Percentiles rank a stretch among this genome's conserved stretches.
phyloP scores from a whole-genome alignment of 2,329 filamentous ascomycete genomes.

The Trichoderma aggressivum region DNA sequence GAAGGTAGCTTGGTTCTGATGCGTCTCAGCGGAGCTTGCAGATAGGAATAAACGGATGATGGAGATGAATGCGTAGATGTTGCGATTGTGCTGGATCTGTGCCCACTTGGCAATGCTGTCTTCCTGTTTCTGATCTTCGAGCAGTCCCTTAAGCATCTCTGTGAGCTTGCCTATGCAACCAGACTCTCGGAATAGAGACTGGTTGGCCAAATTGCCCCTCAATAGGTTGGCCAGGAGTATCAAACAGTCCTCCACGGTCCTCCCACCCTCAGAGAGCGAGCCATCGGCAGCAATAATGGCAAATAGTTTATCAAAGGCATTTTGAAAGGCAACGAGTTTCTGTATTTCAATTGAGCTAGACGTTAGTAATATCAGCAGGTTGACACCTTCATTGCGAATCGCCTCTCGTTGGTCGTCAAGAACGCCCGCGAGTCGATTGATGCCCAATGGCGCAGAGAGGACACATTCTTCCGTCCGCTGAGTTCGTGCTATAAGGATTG shows the following conservation, averaged over 20 bases:
- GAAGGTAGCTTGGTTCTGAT: slow-evolving; percentile 80
- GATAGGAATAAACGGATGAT: slow-evolving; percentile 84
- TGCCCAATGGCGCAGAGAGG: slow-evolving; percentile 81
- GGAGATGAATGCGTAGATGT: slow-evolving; percentile 83
- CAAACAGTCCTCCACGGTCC: slow-evolving; percentile 87
- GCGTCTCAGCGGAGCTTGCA: slow-evolving; percentile 73
- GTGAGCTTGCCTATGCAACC: slow-evolving; percentile 73
- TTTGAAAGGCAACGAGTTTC: slow-evolving; percentile 93
- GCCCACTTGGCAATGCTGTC: slow-evolving; percentile 69
- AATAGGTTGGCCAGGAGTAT: slow-evolving; percentile 88
- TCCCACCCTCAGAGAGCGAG: slow-evolving; percentile 74
- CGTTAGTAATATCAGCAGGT: slow-evolving; percentile 84
- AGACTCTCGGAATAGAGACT: slow-evolving; percentile 88
- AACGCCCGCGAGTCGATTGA: slow-evolving; percentile 77
- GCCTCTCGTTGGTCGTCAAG: slow-evolving; percentile 85
- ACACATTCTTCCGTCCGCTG: slow-evolving; percentile 95
- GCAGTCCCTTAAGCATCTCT: slow-evolving; percentile 61
- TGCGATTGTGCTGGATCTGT: slow-evolving; percentile 76
- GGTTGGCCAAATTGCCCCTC: slow-evolving; percentile 83
- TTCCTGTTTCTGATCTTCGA: slow-evolving; percentile 51
- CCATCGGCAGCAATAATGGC: slow-evolving; percentile 78
- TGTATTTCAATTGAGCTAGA: slow-evolving; percentile 84
- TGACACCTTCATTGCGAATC: slow-evolving; percentile 80
- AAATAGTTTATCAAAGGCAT: slow-evolving; percentile 86
- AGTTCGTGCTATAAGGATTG: slow-evolving; percentile 79